Conservation (phyloP, 495 filamentous ascomycete species). For the Talaromyces adpressus region DNA sequence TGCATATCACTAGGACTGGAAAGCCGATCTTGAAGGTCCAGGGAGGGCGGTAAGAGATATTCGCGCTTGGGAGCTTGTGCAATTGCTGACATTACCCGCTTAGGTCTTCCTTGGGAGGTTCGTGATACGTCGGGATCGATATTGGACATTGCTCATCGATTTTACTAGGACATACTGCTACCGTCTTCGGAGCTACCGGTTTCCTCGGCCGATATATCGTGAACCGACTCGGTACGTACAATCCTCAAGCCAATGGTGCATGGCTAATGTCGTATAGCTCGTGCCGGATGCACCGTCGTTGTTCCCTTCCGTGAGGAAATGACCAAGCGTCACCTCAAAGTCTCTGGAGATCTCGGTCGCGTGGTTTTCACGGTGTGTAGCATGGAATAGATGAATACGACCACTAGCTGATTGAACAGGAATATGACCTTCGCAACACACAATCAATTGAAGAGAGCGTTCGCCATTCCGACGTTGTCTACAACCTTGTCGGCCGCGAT, state of each 20-base stretch:
- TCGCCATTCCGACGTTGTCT: constrained; percentile 93
- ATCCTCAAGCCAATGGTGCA: neutral
- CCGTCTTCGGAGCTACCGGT: constrained; percentile 96
- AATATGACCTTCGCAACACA: constrained; percentile 94
- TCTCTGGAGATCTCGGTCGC: constrained; percentile 85
- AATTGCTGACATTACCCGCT: constrained; percentile 19
- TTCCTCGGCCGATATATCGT: constrained; percentile 97
- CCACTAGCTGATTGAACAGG: constrained; percentile 37
- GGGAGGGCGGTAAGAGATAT: constrained; percentile 64
- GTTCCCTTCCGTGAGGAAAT: constrained; percentile 96
- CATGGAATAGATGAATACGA: constrained; percentile 8
- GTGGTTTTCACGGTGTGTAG: constrained; percentile 70
- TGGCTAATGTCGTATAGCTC: constrained; percentile 51
- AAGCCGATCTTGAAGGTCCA: constrained; percentile 76
- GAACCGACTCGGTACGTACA: constrained; percentile 74
- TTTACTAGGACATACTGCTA: constrained; percentile 78
- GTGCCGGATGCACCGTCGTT: constrained; percentile 86
- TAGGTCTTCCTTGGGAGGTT: constrained; percentile 84
- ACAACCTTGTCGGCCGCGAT: constrained; percentile 87
- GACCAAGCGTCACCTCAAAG: constrained; percentile 92
- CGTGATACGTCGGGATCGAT: constrained; percentile 21
- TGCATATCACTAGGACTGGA: constrained; percentile 78
- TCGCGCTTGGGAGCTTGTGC: constrained; percentile 9
- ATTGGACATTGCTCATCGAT: constrained; percentile 19
- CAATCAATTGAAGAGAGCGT: constrained; percentile 94